These are phyloP conservation scores for Peronosclerospora sorghi DNA, from an alignment of 352 stramenopile genomes.

Conservation along the genomic window DNA sequence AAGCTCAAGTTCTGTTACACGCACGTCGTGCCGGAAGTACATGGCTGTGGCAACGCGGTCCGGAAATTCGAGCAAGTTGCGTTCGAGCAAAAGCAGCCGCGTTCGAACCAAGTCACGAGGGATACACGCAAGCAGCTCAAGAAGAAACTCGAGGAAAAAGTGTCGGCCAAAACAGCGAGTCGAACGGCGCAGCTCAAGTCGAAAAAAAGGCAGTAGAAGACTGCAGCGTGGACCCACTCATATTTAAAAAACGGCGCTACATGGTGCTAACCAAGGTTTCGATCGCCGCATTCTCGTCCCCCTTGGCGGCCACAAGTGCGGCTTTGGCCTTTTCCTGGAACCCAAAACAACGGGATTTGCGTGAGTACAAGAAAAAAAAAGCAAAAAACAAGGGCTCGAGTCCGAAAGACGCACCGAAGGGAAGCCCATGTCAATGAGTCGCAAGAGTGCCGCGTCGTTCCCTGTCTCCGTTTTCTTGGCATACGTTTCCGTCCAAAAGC, in stretches of 20 bases:
- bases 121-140: conserved; percentile 60
- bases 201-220: conserved; percentile 19
- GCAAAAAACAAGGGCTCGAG: not conserved
- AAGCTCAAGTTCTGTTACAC: conserved; percentile 81
- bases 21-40: conserved; percentile 59
- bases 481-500: conserved; percentile 95
- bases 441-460: conserved; percentile 46
- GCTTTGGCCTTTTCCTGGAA: conserved; percentile 52
- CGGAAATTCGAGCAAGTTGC: conserved; percentile 41
- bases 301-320: conserved; percentile 51
- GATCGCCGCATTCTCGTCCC: conserved; percentile 84
- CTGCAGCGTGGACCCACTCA: not conserved
- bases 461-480: conserved; percentile 56
- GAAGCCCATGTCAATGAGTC: conserved; percentile 85
- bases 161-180: conserved; percentile 34
- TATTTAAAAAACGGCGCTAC: conserved; percentile 17
- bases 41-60: conserved; percentile 66
- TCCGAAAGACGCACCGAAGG: conserved; percentile 26
- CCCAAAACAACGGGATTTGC: not conserved
- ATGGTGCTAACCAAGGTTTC: conserved; percentile 68
- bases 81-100: conserved; percentile 33
- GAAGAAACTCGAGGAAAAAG: conserved; percentile 59
- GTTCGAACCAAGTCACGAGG: conserved; percentile 19
- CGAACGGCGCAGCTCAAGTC: conserved; percentile 35
- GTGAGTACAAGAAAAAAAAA: not conserved